phyloP scores from a whole-genome alignment of 116 monocot species.

The Phalaenopsis hybrid region DNA sequence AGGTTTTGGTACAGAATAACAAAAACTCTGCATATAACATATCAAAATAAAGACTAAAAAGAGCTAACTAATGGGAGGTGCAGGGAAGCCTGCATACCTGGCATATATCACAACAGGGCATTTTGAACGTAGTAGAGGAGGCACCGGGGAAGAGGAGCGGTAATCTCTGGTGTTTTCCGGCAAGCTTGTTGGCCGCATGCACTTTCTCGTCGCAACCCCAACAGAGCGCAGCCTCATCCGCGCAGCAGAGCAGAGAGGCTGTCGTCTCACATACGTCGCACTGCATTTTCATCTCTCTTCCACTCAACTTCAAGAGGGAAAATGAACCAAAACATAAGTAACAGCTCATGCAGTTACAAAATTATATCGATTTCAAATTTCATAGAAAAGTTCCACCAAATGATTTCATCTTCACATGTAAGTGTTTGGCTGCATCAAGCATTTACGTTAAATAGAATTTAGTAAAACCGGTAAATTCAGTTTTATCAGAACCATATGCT shows the following conservation, averaged over 20 bases:
- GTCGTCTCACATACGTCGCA: conserved; percentile 41
- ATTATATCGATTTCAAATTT: no score
- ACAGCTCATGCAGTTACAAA: no score
- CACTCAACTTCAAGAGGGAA: no score
- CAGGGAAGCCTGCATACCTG: conserved; percentile 15
- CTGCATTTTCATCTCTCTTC: conserved; percentile 29
- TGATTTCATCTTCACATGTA: no score
- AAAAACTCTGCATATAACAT: not conserved
- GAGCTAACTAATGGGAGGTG: not conserved
- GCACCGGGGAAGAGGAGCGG: conserved; percentile 21
- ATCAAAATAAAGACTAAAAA: not conserved
- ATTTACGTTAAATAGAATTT: no score
- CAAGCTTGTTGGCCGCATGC: conserved; percentile 51
- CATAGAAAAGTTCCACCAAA: no score
- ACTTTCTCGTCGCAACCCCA: conserved; percentile 37
- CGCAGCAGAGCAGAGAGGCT: conserved; percentile 43
- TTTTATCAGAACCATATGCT: no score
- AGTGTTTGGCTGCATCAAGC: no score
- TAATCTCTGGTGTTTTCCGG: conserved; percentile 42
- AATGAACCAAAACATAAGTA: no score
- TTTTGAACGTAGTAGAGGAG: not conserved
- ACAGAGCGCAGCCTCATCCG: conserved; percentile 53
- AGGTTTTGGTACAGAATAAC: not conserved
- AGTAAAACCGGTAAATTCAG: no score
- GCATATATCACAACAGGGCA: conserved; percentile 49